phyloP scores from a whole-genome alignment of 768 basidiomycete species.

The Tylopilus plumbeoviolaceoides region DNA sequence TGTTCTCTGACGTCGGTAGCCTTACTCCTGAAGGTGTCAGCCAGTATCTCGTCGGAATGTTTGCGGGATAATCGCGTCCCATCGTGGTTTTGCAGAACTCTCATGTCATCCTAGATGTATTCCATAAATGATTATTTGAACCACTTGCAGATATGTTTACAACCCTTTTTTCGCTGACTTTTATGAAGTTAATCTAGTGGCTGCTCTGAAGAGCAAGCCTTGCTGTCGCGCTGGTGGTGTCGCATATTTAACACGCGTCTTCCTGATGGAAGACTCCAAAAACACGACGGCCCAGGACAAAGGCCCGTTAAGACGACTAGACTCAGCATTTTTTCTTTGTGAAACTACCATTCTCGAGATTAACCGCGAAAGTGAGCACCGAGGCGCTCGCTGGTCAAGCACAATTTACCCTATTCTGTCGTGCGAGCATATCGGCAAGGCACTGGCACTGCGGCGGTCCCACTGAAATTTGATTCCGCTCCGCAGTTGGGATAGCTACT shows the following conservation, averaged over 20 bases:
- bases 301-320: slow-evolving; percentile 24
- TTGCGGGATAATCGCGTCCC: slow-evolving; percentile 54
- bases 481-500: slow-evolving; percentile 1
- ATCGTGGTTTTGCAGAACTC: neutral
- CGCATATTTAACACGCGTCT: slow-evolving; percentile 16
- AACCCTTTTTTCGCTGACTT: slow-evolving; percentile 13
- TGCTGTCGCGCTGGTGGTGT: slow-evolving; percentile 7
- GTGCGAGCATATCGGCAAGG: neutral
- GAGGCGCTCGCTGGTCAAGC: neutral
- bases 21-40: slow-evolving; percentile 91
- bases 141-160: slow-evolving; percentile 17
- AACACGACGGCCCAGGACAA: slow-evolving; percentile 5
- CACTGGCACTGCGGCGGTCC: slow-evolving; percentile 1
- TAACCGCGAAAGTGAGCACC: slow-evolving; percentile 17
- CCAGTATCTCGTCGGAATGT: slow-evolving; percentile 94
- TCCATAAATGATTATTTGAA: slow-evolving; percentile 26
- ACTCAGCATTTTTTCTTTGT: slow-evolving; percentile 13
- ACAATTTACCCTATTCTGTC: neutral
- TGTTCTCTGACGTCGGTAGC: slow-evolving; percentile 92
- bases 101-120: slow-evolving; percentile 5
- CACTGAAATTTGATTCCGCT: slow-evolving; percentile 13
- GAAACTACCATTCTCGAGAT: slow-evolving; percentile 11
- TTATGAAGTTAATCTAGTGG: slow-evolving; percentile 13
- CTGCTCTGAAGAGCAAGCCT: slow-evolving; percentile 6
- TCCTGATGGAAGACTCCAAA: slow-evolving; percentile 16